Base-by-base conservation (phyloP, 2,329 filamentous ascomycete species). In the Colletotrichum lini region DNA sequence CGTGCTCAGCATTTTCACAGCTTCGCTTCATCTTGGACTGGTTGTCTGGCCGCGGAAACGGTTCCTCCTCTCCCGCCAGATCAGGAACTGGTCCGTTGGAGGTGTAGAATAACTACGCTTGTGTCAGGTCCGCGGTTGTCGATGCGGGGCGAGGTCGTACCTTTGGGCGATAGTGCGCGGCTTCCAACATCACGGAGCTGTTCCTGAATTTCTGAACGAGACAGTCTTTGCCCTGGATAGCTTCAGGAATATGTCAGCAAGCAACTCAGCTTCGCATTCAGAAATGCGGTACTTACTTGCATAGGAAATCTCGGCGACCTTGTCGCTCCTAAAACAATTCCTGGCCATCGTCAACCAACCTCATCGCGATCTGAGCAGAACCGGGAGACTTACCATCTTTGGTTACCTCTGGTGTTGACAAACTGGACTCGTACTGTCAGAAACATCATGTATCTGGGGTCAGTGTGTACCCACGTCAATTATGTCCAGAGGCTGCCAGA, bases 121-220 rank as follows among this genome's bases (percentile, higher is more conserved):
- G 12, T 10, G 21, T 76, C 44, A 75, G 64, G 21, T 59, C 23
- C 16, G 12, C 9, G 13, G 18, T 23, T 21, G 16, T 7, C n/a
- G n/a, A 5, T n/a, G 10, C 21, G 6, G 3, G 30, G 23, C 4
- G 30, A 45, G 30, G 2, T 21, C 18, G 18, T 60, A 95, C 93
- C 87, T 97, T 97, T 0, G 96, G 96, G 0, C 94, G 91, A 77
- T 94, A 97, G 63, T 92, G 91, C 0, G 90, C 86, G 13, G 91
- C 89, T 82, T 98, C 95, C 0, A 96, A 86, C 94, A 98, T 98
- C 40, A 99, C 95, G 0, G 94, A 96, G 49, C 94, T 98, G 84
- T 99, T 99, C 45, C 96, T 92, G 78, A 99, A 99, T 79, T 98
- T 98, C 80, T 97, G 93, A 8, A 98, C 90, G 0, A 98, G 87